Conservation (phyloP, 164 flowering plant species). For the Cinnamomum chago region DNA sequence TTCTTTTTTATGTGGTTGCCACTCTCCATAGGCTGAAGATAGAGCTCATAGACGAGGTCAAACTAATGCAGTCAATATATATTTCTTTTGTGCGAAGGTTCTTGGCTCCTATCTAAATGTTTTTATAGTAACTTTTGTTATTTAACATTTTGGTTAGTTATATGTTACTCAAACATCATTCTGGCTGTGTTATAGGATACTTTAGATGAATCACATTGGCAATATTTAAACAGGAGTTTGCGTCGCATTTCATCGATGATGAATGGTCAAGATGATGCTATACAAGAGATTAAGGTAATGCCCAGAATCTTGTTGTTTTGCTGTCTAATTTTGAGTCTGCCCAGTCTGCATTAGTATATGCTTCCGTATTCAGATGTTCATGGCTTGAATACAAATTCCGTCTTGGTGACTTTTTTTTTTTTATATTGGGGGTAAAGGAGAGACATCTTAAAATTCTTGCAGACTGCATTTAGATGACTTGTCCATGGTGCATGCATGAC, state of each 20-base stretch:
- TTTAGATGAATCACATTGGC: constrained; percentile 77
- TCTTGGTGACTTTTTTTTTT: too few species aligned
- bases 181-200: constrained; percentile 55
- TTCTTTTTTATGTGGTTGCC: not conserved
- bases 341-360: too few species aligned
- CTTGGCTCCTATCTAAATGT: not conserved
- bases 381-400: too few species aligned
- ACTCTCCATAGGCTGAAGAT: constrained; percentile 67
- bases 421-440: too few species aligned
- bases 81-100: constrained; percentile 96
- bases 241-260: constrained; percentile 70
- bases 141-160: not conserved
- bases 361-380: too few species aligned
- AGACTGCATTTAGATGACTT: too few species aligned
- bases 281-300: constrained; percentile 59
- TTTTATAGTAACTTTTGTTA: not conserved
- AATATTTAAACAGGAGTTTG: constrained; percentile 59
- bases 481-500: too few species aligned
- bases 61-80: constrained; percentile 75
- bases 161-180: not conserved
- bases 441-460: too few species aligned
- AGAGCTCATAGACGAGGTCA: constrained; percentile 98
- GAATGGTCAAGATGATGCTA: constrained; percentile 78
- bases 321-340: too few species aligned
- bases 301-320: not conserved